Evolutionary conservation across 768 basidiomycete species (phyloP).

Genomic region (Tephrocybe sp.): DNA sequence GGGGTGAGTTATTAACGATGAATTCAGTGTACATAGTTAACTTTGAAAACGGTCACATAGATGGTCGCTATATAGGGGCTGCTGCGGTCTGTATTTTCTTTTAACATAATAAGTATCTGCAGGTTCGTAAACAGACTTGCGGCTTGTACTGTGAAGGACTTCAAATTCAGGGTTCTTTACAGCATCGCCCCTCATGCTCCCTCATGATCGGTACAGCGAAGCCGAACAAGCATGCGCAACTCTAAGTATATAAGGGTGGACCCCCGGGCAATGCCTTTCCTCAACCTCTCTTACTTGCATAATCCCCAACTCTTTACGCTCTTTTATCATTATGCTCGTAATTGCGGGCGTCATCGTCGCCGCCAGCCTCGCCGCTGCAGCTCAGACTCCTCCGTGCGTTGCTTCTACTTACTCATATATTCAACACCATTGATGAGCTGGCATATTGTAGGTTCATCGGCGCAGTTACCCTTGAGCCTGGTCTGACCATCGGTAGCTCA

Average conservation of each 20-base stretch:
- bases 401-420: background rate
- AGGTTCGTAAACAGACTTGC: too few species aligned
- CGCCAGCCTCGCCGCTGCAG: constrained; percentile 21
- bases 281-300: background rate
- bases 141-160: too few species aligned
- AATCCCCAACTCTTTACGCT: constrained; percentile 7
- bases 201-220: background rate
- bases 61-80: too few species aligned
- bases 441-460: constrained; percentile 36
- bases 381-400: constrained; percentile 27
- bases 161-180: background rate
- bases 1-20: too few species aligned
- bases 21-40: too few species aligned
- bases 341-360: constrained; percentile 1
- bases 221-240: constrained; percentile 1
- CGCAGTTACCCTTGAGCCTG: constrained; percentile 43
- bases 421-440: background rate
- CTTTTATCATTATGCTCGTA: constrained; percentile 14
- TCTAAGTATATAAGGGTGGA: constrained; percentile 2
- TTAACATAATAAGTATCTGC: too few species aligned
- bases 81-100: too few species aligned
- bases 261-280: background rate
- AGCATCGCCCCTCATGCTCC: too few species aligned
- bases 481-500: constrained; percentile 37
- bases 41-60: too few species aligned